Base-by-base conservation (phyloP, 1,139 yeast species). In the Blastobotrys proliferans region DNA sequence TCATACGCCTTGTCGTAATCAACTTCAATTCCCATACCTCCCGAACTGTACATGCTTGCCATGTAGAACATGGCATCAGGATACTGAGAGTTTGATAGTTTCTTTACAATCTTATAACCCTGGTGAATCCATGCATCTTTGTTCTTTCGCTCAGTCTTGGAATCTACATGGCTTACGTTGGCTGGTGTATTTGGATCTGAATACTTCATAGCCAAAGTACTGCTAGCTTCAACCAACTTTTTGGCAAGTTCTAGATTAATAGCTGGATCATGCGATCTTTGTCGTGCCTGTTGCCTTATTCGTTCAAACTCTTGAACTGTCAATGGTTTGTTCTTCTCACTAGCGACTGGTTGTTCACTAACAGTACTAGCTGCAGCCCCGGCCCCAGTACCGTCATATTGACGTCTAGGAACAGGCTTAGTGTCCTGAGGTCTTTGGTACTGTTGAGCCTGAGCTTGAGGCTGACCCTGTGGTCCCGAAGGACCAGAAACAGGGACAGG, bases 1-100 rank as follows among this genome's bases (percentile, higher is more conserved):
- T 76, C 76, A 52, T 75, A 77, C 2, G 88, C 87, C 54, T 74
- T 74, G 33, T 61, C 70, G 51, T 77, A 78, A 61, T 81, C 80
- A 40, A 70, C 67, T 14, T 73, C 76, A 11, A 80, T 64, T 5
- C 81, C 70, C 30, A 75, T 69, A 4, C 70, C 70, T 14, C 76
- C 74, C 24, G 76, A 73, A 21, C 85, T 79, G 55, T 77, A 81
- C 36, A 79, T 65, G 29, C 81, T 73, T 1, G 82, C 90, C 48
- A 80, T 58, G 45, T 72, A 70, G 51, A 75, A 77, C 52, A 76
- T 62, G 1, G 87, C 83, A 25, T 68, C 66, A 43, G 80, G 64
- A 54, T 73, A 61, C 44, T 72, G 56, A 38, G 52, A 50, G 14
- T 65, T 56, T 2, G 73, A 68, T 9, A 78, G 63, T 50, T 76